A percentile compares a stretch with the other conserved stretches of the same genome.
Evolutionary conservation across 2,329 filamentous ascomycete species (phyloP).

Genomic region (Aureobasidium sp.): DNA sequence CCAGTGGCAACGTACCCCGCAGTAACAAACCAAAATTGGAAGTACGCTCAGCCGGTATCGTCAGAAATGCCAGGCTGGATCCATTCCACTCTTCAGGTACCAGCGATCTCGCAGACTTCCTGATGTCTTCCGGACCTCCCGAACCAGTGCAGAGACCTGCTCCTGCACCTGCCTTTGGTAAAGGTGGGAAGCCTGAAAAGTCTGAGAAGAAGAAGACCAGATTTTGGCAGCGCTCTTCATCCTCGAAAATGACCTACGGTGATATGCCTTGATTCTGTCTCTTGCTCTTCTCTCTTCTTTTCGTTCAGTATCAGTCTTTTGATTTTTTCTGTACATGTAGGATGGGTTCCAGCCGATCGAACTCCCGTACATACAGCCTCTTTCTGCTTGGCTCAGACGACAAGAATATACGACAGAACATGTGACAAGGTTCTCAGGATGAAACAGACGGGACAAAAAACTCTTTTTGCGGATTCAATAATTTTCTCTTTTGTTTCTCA

Average conservation of each 20-base stretch:
- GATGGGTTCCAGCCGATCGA: neutral
- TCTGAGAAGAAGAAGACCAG: constrained; percentile 32
- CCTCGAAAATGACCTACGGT: constrained; percentile 26
- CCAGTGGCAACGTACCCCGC: constrained; percentile 22
- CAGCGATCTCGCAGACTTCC: constrained; percentile 49
- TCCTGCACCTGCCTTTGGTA: constrained; percentile 20
- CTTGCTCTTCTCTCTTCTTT: neutral
- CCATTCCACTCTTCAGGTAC: constrained; percentile 34
- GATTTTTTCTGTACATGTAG: neutral
- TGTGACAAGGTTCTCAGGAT: neutral
- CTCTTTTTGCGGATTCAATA: neutral
- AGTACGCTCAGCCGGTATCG: constrained; percentile 27
- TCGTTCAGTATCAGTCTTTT: neutral
- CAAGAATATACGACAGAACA: neutral
- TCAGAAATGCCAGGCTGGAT: constrained; percentile 28
- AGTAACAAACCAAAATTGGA: constrained; percentile 23
- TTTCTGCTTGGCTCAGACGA: neutral
- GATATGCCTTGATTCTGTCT: constrained; percentile 29
- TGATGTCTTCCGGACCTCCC: constrained; percentile 44
- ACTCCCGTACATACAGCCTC: neutral
- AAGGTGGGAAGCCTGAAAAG: constrained; percentile 12
- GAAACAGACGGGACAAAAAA: neutral
- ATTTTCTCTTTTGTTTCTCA: no score
- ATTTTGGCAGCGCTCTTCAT: constrained; percentile 24
- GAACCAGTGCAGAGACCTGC: constrained; percentile 25